Percentiles rank a stretch among this genome's conserved stretches.
Conservation (phyloP, 805 yeast species). For the Starmerella floris region DNA sequence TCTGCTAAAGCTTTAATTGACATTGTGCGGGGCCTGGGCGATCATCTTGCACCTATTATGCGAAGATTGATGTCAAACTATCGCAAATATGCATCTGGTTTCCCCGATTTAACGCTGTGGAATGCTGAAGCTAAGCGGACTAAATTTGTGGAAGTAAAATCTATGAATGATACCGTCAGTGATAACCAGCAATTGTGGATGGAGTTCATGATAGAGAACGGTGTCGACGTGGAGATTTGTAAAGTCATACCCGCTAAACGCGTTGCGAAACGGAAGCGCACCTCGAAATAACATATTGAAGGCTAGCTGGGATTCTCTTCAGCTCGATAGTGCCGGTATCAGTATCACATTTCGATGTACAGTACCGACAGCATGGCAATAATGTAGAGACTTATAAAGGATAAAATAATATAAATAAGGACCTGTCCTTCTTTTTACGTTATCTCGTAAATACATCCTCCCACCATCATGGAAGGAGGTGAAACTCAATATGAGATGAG, state of each 20-base stretch:
- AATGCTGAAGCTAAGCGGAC: slow-evolving; percentile 6
- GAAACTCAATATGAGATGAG: no score
- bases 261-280: slow-evolving; percentile 3
- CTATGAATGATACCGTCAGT: slow-evolving; percentile 29
- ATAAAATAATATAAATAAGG: no score
- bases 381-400: no score
- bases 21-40: slow-evolving; percentile 13
- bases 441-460: no score
- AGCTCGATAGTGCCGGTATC: no score
- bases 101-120: slow-evolving; percentile 30
- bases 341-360: no score
- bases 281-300: not conserved
- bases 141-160: slow-evolving; percentile 28
- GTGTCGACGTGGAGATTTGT: slow-evolving; percentile 27
- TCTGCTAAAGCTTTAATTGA: slow-evolving; percentile 6
- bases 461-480: no score
- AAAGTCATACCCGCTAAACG: slow-evolving; percentile 9
- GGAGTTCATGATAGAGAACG: slow-evolving; percentile 22
- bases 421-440: no score
- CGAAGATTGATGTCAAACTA: slow-evolving; percentile 18
- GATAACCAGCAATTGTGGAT: slow-evolving; percentile 31
- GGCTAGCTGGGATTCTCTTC: no score
- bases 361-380: no score
- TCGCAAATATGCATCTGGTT: slow-evolving; percentile 23
- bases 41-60: slow-evolving; percentile 5